Percentiles rank a stretch among this genome's conserved stretches.
Evolutionary conservation across 192 early-diverging fungal species (phyloP).

Genomic region (Pilobolus umbonatus): DNA sequence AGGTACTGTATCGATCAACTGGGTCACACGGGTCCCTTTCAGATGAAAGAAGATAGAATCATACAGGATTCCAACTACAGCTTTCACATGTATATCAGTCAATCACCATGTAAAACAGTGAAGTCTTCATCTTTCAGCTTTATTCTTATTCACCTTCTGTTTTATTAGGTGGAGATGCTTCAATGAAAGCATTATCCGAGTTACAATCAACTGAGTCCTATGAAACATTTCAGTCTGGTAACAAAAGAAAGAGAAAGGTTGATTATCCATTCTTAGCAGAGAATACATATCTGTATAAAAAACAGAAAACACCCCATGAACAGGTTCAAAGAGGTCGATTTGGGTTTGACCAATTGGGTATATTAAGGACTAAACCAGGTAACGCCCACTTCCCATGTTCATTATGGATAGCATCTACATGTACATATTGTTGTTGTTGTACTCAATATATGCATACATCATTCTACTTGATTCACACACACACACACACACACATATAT

Average conservation of each 20-base stretch:
- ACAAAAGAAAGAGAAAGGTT: constrained; percentile 15
- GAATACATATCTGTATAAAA: constrained; percentile 26
- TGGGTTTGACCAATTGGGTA: constrained; percentile 51
- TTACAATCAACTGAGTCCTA: constrained; percentile 34
- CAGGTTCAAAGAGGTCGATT: constrained; percentile 49
- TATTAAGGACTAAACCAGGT: constrained; percentile 75
- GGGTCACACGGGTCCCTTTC: constrained; percentile 5
- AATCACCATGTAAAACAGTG: constrained; percentile 59
- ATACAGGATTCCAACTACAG: constrained; percentile 13
- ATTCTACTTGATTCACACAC: too few relatives aligned
- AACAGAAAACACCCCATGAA: constrained; percentile 7
- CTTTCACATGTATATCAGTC: constrained; percentile 76
- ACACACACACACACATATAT: background rate
- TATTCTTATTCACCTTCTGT: background rate
- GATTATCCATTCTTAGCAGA: background rate
- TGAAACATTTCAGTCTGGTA: constrained; percentile 28
- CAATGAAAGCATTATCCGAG: constrained; percentile 50
- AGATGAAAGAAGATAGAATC: background rate
- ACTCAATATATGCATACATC: too few relatives aligned
- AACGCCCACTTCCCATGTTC: background rate
- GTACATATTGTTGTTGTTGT: too few relatives aligned
- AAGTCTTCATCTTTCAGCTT: background rate
- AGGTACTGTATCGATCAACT: constrained; percentile 3
- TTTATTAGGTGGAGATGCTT: constrained; percentile 71
- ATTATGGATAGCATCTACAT: too few relatives aligned